phyloP scores from a whole-genome alignment of 495 filamentous ascomycete species.

The Hypoxylon fuscum region DNA sequence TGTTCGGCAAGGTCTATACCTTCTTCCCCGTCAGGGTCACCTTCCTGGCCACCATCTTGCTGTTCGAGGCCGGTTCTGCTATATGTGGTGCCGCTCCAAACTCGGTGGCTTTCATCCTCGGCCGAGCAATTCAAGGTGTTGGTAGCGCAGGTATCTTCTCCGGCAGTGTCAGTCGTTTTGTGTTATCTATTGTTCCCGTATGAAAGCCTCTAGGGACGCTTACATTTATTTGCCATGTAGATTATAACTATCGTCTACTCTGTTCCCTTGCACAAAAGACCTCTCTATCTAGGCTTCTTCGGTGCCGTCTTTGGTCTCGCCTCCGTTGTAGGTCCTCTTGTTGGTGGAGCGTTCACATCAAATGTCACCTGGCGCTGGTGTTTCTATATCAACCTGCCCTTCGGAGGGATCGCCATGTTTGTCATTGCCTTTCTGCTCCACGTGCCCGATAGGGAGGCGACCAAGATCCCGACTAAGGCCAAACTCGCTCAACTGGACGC shows the following conservation, averaged over 20 bases:
- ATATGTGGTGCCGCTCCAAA: constrained; percentile 65
- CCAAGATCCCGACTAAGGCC: constrained; percentile 49
- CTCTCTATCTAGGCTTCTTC: constrained; percentile 52
- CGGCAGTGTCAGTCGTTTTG: constrained; percentile 41
- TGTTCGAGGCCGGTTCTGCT: constrained; percentile 63
- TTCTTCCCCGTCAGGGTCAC: constrained; percentile 54
- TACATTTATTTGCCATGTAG: constrained; percentile 25
- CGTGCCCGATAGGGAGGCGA: constrained; percentile 50
- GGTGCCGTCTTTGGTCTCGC: constrained; percentile 67
- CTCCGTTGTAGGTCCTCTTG: constrained; percentile 73
- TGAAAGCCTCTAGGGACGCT: not conserved
- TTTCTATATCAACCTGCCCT: constrained; percentile 77
- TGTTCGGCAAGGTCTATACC: constrained; percentile 60
- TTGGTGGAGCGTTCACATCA: constrained; percentile 65
- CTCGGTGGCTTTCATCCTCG: constrained; percentile 62
- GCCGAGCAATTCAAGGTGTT: constrained; percentile 65
- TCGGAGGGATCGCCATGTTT: constrained; percentile 69
- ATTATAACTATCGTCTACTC: constrained; percentile 56
- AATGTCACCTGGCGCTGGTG: constrained; percentile 78
- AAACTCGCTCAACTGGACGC: constrained; percentile 70
- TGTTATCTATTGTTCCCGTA: not conserved
- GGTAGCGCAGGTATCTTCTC: constrained; percentile 54
- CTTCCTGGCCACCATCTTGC: constrained; percentile 50
- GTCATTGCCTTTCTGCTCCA: constrained; percentile 67
- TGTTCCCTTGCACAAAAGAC: constrained; percentile 57